These are phyloP conservation scores for Sequoiadendron giganteum DNA, from an alignment of 75 land plant genomes.

Conservation along the genomic window DNA sequence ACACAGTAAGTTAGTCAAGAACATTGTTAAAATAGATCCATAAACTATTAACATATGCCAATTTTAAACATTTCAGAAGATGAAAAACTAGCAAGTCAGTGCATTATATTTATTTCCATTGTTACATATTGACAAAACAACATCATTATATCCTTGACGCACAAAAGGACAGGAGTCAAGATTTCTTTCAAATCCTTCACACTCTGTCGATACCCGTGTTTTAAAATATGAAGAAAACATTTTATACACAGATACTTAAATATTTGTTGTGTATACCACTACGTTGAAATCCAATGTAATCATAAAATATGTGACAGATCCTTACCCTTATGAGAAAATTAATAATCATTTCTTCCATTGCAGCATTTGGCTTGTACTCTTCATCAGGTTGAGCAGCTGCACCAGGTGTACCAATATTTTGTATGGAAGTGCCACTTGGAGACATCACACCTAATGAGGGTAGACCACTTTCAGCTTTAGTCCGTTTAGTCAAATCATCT, in stretches of 20 bases:
- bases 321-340: slow-evolving; percentile 95
- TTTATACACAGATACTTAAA: neutral
- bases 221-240: neutral
- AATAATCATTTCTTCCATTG: slow-evolving; percentile 99
- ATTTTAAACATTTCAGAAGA: neutral
- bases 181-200: neutral
- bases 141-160: neutral
- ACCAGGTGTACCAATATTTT: slow-evolving; percentile 95
- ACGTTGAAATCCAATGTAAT: neutral
- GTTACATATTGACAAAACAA: too few relatives aligned
- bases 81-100: neutral
- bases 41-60: neutral
- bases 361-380: slow-evolving; percentile 99
- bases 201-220: neutral
- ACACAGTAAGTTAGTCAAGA: neutral
- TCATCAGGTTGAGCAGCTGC: slow-evolving; percentile 90
- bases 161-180: neutral
- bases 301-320: neutral
- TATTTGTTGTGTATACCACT: neutral
- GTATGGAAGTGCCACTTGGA: slow-evolving; percentile 75
- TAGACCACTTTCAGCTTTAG: slow-evolving; percentile 85
- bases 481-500: slow-evolving; percentile 83
- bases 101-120: neutral
- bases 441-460: slow-evolving; percentile 89
- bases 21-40: neutral